These are phyloP conservation scores for Dipteronia sinensis DNA, from an alignment of 345 rosid species.

Conservation along the genomic window DNA sequence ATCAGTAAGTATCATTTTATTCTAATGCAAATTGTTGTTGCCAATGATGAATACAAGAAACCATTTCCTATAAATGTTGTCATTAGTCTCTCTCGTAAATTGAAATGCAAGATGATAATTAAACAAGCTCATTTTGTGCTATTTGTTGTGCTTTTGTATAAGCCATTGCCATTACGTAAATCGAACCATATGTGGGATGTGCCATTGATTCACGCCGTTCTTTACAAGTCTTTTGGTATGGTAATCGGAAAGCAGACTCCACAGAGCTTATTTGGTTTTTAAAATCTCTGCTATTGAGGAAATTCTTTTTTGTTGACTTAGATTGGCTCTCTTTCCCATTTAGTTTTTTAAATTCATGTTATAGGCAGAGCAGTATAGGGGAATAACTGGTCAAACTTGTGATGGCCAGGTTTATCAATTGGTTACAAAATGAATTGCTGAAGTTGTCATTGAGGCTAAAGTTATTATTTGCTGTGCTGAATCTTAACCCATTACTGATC, in stretches of 20 bases:
- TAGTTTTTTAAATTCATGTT: slow-evolving; percentile 26
- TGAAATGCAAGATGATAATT: too few relatives aligned
- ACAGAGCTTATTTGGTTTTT: slow-evolving; percentile 87
- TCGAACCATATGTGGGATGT: slow-evolving; percentile 46
- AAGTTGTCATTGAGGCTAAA: slow-evolving; percentile 77
- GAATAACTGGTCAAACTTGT: slow-evolving; percentile 96
- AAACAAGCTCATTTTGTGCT: too few relatives aligned
- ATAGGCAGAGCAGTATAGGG: slow-evolving; percentile 92
- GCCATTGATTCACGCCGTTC: slow-evolving; percentile 93
- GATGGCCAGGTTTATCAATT: slow-evolving; percentile 88
- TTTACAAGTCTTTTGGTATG: slow-evolving; percentile 85
- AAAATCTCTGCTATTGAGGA: slow-evolving; percentile 73
- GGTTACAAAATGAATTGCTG: slow-evolving; percentile 71
- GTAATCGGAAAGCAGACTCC: slow-evolving; percentile 54
- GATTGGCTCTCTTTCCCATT: slow-evolving; percentile 8
- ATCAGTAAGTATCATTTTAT: background rate
- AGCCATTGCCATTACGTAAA: too few relatives aligned
- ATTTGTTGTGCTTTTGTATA: too few relatives aligned
- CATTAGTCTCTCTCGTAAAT: background rate
- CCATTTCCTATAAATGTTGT: background rate
- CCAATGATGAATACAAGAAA: background rate
- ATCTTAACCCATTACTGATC: slow-evolving; percentile 77
- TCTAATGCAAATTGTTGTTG: background rate
- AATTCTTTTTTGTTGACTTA: background rate
- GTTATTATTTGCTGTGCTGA: slow-evolving; percentile 81